phyloP scores from a whole-genome alignment of 83 land plant genomes.

The Picea engelmannii region DNA sequence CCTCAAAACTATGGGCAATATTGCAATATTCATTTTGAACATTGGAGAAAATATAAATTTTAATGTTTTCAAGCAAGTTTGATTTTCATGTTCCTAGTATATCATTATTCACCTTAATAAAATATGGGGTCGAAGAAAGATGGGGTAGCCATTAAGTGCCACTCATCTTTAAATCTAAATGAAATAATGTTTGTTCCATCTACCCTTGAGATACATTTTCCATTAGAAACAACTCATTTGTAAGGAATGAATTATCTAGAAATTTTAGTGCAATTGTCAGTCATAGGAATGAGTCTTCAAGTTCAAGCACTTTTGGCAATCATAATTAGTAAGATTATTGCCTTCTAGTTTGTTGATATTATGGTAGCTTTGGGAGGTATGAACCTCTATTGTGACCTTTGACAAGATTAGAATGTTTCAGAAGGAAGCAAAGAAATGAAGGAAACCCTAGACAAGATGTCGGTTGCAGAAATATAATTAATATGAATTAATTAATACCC shows the following conservation, averaged over 20 bases:
- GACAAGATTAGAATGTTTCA: no score
- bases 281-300: neutral
- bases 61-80: neutral
- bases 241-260: neutral
- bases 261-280: neutral
- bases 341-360: no score
- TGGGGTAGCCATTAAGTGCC: neutral
- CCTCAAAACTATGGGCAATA: neutral
- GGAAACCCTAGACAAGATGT: no score
- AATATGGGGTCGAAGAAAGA: neutral
- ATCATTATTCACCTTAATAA: neutral
- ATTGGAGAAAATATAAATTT: neutral
- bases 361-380: no score
- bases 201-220: neutral
- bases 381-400: no score
- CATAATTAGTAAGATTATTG: neutral
- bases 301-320: neutral
- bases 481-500: no score
- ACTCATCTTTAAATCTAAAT: constrained; percentile 4
- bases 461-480: no score
- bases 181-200: neutral
- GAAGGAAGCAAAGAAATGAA: no score
- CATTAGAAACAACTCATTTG: neutral
- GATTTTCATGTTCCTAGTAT: constrained; percentile 5
- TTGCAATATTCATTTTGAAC: neutral